A percentile compares a stretch with the other conserved stretches of the same genome.
phyloP scores from a whole-genome alignment of 2,329 filamentous ascomycete species.

The Cucurbitaria berberidis region DNA sequence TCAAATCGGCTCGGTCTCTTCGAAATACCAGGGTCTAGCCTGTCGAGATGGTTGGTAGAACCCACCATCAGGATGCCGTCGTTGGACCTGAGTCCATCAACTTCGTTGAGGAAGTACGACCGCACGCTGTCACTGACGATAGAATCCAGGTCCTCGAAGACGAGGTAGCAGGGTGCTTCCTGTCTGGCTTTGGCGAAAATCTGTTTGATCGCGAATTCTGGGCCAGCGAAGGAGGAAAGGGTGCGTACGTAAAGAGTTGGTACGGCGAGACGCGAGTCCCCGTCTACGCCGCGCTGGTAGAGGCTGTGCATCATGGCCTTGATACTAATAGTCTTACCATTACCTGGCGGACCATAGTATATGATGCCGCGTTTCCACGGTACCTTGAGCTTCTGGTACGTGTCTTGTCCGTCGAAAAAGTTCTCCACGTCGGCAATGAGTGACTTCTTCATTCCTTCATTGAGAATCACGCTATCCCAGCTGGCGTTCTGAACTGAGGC shows the following conservation, averaged over 20 bases:
- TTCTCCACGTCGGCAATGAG: conserved; percentile 68
- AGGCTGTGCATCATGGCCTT: conserved; percentile 73
- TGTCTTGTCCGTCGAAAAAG: conserved; percentile 67
- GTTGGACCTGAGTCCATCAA: conserved; percentile 72
- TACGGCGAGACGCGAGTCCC: conserved; percentile 51
- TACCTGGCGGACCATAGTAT: conserved; percentile 69
- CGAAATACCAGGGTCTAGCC: conserved; percentile 67
- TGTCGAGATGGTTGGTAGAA: conserved; percentile 69
- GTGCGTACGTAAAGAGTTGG: conserved; percentile 64
- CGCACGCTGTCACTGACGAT: conserved; percentile 66
- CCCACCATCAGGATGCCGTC: conserved; percentile 74
- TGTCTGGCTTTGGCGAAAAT: conserved; percentile 61
- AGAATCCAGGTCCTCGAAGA: conserved; percentile 75
- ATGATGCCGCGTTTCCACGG: conserved; percentile 76
- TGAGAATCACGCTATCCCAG: conserved; percentile 73
- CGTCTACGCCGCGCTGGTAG: conserved; percentile 55
- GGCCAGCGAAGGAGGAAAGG: conserved; percentile 54
- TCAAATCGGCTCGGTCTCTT: conserved; percentile 57
- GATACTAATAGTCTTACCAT: conserved; percentile 73
- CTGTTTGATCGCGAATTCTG: conserved; percentile 56
- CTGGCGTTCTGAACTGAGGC: conserved; percentile 52
- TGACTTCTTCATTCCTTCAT: conserved; percentile 67
- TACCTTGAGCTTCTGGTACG: conserved; percentile 66
- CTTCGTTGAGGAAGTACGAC: conserved; percentile 75
- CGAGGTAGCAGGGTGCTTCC: conserved; percentile 70